Base-by-base conservation (phyloP, 2,329 filamentous ascomycete species). In the Cercospora sp. region DNA sequence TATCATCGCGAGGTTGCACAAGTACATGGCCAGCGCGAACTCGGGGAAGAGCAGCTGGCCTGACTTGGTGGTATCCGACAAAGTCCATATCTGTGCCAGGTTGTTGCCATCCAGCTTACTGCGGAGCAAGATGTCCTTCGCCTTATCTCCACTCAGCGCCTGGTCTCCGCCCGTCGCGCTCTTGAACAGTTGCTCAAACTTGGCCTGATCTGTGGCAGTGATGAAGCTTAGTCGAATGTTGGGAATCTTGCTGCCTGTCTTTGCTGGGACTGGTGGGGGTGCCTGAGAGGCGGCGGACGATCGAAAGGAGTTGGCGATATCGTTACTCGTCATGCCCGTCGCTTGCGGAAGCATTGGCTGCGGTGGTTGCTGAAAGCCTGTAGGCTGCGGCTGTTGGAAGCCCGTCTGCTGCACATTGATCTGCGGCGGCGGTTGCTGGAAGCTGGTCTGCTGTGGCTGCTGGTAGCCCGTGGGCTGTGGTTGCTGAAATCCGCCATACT, bases 101-200 rank as follows among this genome's bases (percentile, higher is more conserved):
- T 92, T 90, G 77, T 93, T 90, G 18, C 95, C 94, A 67, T 94
- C 87, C 53, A 99, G 86, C 77, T 93, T 92, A 13, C 95, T 98
- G 67, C 94, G 89, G 78, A 98, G 78, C 67, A 99, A 84, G 53
- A 99, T 83, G 79, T 98, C 94, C 75, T 91, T 90, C 28, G 94
- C 94, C 81, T 96, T 96, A 71, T 98, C 94, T 63, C 88, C 95
- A 59, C 93, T 93, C 84, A 99, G 88, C 64, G 94, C 91, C 75
- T 94, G 90, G 67, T 86, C 87, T 72, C 93, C 90, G 36, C 93
- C 93, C 39, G 94, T 93, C 13, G 95, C 94, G 65, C 94, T 96
- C 82, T 95, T 97, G 85, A 99, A 99, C 51, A 99, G 83, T 66
- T 95, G 95, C 83, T 99, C 95, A 75, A 99, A 99, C 82, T 97